These are phyloP conservation scores for Saturnispora sanitii DNA, from an alignment of 805 yeast genomes.

Conservation along the genomic window DNA sequence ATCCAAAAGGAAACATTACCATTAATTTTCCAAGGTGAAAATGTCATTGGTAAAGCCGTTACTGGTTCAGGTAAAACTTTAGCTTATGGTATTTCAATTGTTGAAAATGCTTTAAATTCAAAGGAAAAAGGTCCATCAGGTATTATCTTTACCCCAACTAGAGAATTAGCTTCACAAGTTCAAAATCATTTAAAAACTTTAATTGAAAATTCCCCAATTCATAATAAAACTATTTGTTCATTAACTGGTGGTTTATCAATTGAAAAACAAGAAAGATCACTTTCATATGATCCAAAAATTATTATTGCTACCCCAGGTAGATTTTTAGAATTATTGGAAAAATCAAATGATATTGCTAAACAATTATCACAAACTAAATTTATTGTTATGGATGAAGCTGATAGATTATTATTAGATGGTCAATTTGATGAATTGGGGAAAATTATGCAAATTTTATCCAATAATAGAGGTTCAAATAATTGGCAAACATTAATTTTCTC, in stretches of 20 bases:
- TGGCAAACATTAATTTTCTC: slow-evolving; percentile 89
- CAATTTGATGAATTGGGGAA: slow-evolving; percentile 89
- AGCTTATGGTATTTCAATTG: slow-evolving; percentile 88
- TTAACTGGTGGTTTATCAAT: slow-evolving; percentile 93
- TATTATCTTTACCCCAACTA: slow-evolving; percentile 83
- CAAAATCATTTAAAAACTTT: slow-evolving; percentile 60
- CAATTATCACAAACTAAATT: slow-evolving; percentile 38
- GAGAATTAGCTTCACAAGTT: slow-evolving; percentile 95
- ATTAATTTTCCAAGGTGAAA: slow-evolving; percentile 57
- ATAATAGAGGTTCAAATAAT: slow-evolving; percentile 35
- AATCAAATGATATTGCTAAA: slow-evolving; percentile 35
- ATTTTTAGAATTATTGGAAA: slow-evolving; percentile 69
- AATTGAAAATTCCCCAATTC: slow-evolving; percentile 39
- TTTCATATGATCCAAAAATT: slow-evolving; percentile 65
- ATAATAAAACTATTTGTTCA: slow-evolving; percentile 48
- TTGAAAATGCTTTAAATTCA: slow-evolving; percentile 43
- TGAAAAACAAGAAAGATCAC: slow-evolving; percentile 80
- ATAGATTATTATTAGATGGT: slow-evolving; percentile 87
- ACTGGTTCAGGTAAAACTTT: slow-evolving; percentile 97
- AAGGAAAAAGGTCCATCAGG: slow-evolving; percentile 45
- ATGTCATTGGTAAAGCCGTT: slow-evolving; percentile 90
- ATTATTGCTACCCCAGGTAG: slow-evolving; percentile 96
- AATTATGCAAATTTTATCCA: slow-evolving; percentile 54
- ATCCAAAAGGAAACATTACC: slow-evolving; percentile 78
- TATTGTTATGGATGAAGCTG: slow-evolving; percentile 88